A percentile compares a stretch with the other conserved stretches of the same genome.
Conservation (phyloP, 345 rosid genomes). For the Hibiscus trionum region DNA sequence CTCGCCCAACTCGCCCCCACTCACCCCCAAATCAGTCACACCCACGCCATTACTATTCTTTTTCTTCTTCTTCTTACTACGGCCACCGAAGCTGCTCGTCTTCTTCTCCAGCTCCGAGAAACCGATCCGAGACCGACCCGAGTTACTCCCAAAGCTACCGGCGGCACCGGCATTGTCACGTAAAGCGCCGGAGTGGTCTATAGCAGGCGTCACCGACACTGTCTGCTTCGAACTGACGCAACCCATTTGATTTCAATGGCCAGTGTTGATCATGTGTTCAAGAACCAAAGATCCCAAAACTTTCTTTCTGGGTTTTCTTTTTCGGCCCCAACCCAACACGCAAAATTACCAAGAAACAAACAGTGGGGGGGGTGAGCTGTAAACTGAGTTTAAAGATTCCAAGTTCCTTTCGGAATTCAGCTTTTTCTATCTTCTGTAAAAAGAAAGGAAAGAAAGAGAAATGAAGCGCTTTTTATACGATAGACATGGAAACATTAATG, state of each 20-base stretch:
- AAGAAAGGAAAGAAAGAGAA: not conserved
- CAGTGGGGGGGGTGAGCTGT: not conserved
- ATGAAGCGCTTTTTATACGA: not conserved
- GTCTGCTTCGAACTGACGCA: slow-evolving; percentile 96
- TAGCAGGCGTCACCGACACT: slow-evolving; percentile 76
- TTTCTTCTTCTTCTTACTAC: slow-evolving; percentile 15
- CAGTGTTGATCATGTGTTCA: not conserved
- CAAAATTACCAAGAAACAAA: not conserved
- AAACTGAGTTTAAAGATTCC: not conserved
- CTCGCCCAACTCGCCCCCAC: slow-evolving; percentile 68
- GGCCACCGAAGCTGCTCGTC: slow-evolving; percentile 12
- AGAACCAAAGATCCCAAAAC: not conserved
- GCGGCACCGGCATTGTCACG: slow-evolving; percentile 23
- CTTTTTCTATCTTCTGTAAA: not conserved
- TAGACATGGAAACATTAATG: not conserved
- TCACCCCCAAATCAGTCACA: slow-evolving; percentile 41
- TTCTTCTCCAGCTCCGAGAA: slow-evolving; percentile 21
- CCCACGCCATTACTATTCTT: slow-evolving; percentile 24
- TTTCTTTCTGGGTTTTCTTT: not conserved
- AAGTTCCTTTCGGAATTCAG: not conserved
- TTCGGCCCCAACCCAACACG: slow-evolving; percentile 1
- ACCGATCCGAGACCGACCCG: slow-evolving; percentile 24
- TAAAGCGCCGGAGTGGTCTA: slow-evolving; percentile 57
- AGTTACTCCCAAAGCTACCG: slow-evolving; percentile 9
- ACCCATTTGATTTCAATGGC: slow-evolving; percentile 44